Evolutionary conservation across 345 rosid genomes (phyloP), one percentile per base, ranked within the genome.

Genomic region (Salix arbutifolia): DNA sequence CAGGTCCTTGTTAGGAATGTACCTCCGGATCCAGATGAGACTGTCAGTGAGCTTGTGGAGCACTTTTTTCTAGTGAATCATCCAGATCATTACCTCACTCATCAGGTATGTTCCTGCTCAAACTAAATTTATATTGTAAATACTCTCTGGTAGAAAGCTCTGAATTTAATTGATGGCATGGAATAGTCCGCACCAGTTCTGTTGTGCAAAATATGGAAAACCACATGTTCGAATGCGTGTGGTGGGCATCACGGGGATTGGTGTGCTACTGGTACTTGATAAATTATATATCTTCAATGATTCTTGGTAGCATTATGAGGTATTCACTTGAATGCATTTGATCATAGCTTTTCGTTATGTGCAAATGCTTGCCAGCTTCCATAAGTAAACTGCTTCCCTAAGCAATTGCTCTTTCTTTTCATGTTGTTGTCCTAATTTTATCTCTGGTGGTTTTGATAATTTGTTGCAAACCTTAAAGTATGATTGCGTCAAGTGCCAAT

Each of bases 1-100:
- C 78, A 92, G 97, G 97, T 92, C 66, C 91, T 92, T 61, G 97
- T 91, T 79, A 85, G 90, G 82, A 92, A 92, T 80, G 93, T 92
- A 30, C 93, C 97, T 4, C 89, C 97, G 18, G 95, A 92, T 68
- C 73, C 91, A 0, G 93, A 92, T 64, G 97, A 92, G 80, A 79
- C 94, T 78, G 89, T 92, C 33, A 88, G 91, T 74, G 95, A 92
- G 88, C 91, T 89, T 70, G 97, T 92, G 87, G 92, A 92, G 86
- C 95, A 92, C 77, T 92, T 90, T 82, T 92, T 92, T 77, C 80
- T 92, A 71, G 97, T 89, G 75, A 92, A 92, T 86, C 97, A 92
- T 74, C 97, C 91, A 21, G 90, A 92, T 80, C 85, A 85, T 82
- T 92, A 92, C 80, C 90, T 92, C 64, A 87, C 88, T 6, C 89